Conservation (phyloP, 495 filamentous ascomycete species). For the Cryomyces antarcticus region DNA sequence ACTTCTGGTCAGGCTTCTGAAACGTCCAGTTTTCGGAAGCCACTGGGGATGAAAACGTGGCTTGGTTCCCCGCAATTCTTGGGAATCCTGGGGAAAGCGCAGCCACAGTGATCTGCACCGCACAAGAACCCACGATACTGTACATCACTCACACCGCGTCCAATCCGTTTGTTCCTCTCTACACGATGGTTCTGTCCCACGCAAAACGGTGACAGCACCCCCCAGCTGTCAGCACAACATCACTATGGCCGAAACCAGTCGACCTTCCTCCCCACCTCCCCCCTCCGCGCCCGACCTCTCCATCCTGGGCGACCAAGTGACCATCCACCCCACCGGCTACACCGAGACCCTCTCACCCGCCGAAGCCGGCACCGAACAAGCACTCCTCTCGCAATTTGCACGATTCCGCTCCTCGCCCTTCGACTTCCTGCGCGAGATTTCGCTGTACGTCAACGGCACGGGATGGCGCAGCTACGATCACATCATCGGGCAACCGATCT, state of each 20-base stretch:
- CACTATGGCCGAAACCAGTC: neutral
- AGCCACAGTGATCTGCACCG: too few relatives aligned
- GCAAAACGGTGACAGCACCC: too few relatives aligned
- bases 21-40: too few relatives aligned
- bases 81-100: too few relatives aligned
- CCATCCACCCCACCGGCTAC: slow-evolving; percentile 61
- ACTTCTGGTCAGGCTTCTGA: too few relatives aligned
- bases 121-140: too few relatives aligned
- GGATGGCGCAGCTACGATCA: slow-evolving; percentile 90
- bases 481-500: slow-evolving; percentile 76
- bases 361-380: slow-evolving; percentile 36
- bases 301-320: slow-evolving; percentile 60
- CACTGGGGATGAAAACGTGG: too few relatives aligned
- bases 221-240: neutral
- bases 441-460: slow-evolving; percentile 68
- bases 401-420: slow-evolving; percentile 52
- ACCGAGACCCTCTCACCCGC: slow-evolving; percentile 21
- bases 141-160: too few relatives aligned
- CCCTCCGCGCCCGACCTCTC: slow-evolving; percentile 59
- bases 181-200: too few relatives aligned
- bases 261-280: slow-evolving; percentile 2
- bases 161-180: too few relatives aligned
- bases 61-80: too few relatives aligned
- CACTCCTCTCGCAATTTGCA: slow-evolving; percentile 62
- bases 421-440: slow-evolving; percentile 83